Evolutionary conservation across 2,329 filamentous ascomycete species (phyloP), one percentile per base, ranked within the genome.

Genomic region (Alternaria conjuncta): DNA sequence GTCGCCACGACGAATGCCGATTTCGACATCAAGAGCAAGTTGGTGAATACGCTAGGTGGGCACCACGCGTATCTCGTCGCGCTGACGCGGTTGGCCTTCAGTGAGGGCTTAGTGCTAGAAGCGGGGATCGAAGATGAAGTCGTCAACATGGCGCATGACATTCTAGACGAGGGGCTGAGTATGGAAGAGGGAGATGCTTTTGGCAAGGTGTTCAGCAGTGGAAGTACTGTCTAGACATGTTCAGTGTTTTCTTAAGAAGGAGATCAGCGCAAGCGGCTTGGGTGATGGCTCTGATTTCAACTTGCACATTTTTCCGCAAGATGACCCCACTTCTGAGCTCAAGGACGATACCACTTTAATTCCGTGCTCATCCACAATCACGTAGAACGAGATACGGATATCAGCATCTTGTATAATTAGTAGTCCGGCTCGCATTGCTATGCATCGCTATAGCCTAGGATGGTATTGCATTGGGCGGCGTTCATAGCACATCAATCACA

Each of bases 271-370:
- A 81, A 96, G 93, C 81, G 93, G 93, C 65, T 87, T 99, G 71
- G 96, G 96, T 71, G 95, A 98, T 82, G 96, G 96, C 66, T 94
- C 92, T 71, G 96, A 99, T 80, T 97, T 98, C 80, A 95, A 99
- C 81, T 88, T 99, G 57, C 90, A 93, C 69, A 96, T 99, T 71
- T 97, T 94, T 82, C 92, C 93, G 67, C 93, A 97, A 78, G 94
- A 98, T 80, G 92, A 78, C 32, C 74, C 90, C 70, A 92, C 89
- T 79, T 93, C 97, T 88, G 96, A 96, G 82, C 98, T 97, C 77
- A 93, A 97, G 73, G 96, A 99, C 84, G 96, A 99, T 79, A 98
- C 96, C 1, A 93, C 92, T n/a, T 94, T 97, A 72, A 97, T 99
- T 57, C 93, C 94, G 47, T 92, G 96, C 73, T 97, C 96, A n/a